Base-by-base conservation (phyloP, 306 rosid species). In the Prunus padus region DNA sequence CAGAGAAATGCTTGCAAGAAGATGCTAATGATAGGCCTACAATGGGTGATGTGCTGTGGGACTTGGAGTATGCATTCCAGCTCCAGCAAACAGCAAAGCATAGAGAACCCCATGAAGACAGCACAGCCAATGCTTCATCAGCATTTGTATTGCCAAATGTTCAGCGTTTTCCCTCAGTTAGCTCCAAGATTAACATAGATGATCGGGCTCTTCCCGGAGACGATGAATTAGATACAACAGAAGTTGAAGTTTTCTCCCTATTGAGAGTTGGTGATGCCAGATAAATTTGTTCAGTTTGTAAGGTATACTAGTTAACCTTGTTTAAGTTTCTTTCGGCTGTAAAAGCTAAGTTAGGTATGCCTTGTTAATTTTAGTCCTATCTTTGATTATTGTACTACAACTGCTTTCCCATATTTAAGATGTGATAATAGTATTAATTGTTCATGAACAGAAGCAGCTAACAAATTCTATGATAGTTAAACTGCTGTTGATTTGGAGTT, bases 21-120 rank as follows among this genome's bases (percentile, higher is more conserved):
- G 82, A 84, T 33, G 72, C 82, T 25, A 28, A 13, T n/a, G 82
- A 85, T 51, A 63, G 89, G 83, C 88, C 89, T 5, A 50, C 81
- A 55, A 87, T 89, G 91, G 76, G 42, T 1, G 86, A 89, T 76
- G 91, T 89, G 40, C 44, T 80, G 11, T 86, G 93, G 93, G 90
- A 86, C 68, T 72, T 86, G 74, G 90, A 86, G 74, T 86, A 84
- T 57, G 77, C 88, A 4, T 73, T 84, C 56, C 89, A 81, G 84
- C 91, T 89, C 72, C 88, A 89, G 66, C 86, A 79, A 72, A 81
- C 72, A 1, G 44, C 84, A 52, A 76, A 8, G 56, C 62, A 22
- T 3, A 74, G 80, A 79, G 82, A 79, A 61, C 89, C 85, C 0
- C 75, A 86, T 5, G 87, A 81, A 70, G 89, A 87, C 60, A 86